These are phyloP conservation scores for Platanthera zijinensis DNA, from an alignment of 106 monocot species.

Conservation along the genomic window DNA sequence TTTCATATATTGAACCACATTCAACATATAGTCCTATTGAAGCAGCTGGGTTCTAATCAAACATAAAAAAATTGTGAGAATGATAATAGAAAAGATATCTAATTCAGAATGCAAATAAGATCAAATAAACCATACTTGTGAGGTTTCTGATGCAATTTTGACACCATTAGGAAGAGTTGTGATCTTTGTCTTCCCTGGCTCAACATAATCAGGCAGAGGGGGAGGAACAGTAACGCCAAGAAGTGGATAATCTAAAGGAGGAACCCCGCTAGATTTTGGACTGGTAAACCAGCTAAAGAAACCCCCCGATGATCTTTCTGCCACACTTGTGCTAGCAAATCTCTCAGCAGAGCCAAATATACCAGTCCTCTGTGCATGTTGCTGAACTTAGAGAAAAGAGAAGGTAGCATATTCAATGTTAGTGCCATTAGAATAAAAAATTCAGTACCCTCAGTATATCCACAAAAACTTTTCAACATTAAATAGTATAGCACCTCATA, in stretches of 20 bases:
- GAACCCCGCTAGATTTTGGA: conserved; percentile 32
- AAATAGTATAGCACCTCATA: not conserved
- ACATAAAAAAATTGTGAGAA: not conserved
- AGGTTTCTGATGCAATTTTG: conserved; percentile 78
- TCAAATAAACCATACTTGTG: conserved; percentile 39
- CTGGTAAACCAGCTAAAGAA: conserved; percentile 72
- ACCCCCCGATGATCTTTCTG: conserved; percentile 60
- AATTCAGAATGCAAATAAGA: not conserved
- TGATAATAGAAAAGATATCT: not conserved
- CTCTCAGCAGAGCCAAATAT: conserved; percentile 24
- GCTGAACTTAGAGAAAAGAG: conserved; percentile 3
- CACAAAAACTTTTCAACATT: not conserved
- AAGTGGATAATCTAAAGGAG: conserved; percentile 60
- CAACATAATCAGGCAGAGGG: conserved; percentile 62
- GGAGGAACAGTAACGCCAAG: conserved; percentile 51
- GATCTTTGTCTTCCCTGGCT: conserved; percentile 61
- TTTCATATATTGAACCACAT: conserved; percentile 85
- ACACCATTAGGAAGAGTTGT: conserved; percentile 80
- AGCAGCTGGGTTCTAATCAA: conserved; percentile 52
- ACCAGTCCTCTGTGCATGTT: not conserved
- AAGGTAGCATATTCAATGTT: not conserved
- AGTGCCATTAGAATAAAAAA: not conserved
- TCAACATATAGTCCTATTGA: conserved; percentile 78
- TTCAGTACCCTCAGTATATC: not conserved
- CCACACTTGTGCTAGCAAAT: conserved; percentile 66